Conservation (phyloP, 352 stramenopile genomes). For the Pythium chondricola region DNA sequence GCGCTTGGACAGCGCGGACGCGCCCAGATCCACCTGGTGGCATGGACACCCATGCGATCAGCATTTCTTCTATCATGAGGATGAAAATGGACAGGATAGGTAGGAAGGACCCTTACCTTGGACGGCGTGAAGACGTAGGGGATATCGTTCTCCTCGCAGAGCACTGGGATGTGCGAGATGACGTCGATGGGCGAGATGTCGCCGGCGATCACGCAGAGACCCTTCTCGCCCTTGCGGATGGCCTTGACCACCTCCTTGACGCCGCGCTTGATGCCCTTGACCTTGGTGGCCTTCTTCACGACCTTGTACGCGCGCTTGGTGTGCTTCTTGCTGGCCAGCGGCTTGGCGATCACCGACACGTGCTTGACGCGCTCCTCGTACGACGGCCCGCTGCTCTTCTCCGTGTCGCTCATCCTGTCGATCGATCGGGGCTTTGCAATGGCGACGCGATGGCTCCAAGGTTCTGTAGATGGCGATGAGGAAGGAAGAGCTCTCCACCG, state of each 20-base stretch:
- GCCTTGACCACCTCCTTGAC: conserved; percentile 99
- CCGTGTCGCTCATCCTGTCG: conserved; percentile 66
- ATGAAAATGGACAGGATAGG: no score
- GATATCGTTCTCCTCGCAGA: conserved; percentile 98
- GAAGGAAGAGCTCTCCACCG: background rate
- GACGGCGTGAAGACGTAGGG: conserved; percentile 98
- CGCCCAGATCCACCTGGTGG: conserved; percentile 86
- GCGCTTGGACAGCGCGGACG: conserved; percentile 95
- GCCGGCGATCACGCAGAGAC: conserved; percentile 97
- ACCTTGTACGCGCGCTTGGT: conserved; percentile 92
- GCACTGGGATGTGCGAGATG: conserved; percentile 98
- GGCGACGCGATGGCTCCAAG: no score
- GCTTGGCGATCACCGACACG: conserved; percentile 92
- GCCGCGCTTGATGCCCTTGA: conserved; percentile 96
- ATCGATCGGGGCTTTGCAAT: no score
- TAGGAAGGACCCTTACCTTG: conserved; percentile 71
- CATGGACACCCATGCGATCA: conserved; percentile 5
- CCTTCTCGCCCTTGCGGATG: conserved; percentile 96
- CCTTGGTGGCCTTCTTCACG: conserved; percentile 93
- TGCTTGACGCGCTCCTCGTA: conserved; percentile 88
- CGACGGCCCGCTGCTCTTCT: conserved; percentile 39
- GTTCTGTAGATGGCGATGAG: no score
- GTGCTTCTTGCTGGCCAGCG: conserved; percentile 97
- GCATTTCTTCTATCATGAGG: no score
- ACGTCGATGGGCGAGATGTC: conserved; percentile 99